These are phyloP conservation scores for Heterobasidion annosum DNA, from an alignment of 1,284 basidiomycete species.

Conservation along the genomic window DNA sequence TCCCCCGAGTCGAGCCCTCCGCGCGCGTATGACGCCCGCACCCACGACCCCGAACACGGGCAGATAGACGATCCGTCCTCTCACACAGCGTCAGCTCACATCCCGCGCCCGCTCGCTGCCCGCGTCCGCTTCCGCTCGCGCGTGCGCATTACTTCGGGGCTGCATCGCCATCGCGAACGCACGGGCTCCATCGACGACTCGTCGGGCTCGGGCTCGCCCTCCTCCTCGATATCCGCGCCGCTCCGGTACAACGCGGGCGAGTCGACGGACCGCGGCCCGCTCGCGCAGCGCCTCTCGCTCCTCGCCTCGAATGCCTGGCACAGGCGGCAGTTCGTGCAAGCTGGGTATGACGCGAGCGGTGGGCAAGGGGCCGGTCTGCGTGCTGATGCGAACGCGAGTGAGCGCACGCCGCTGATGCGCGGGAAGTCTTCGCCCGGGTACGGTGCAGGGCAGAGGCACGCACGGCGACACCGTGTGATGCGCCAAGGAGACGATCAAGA, in stretches of 20 bases:
- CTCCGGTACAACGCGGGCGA: slow-evolving; percentile 48
- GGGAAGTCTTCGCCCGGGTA: not conserved
- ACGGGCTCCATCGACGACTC: slow-evolving; percentile 22
- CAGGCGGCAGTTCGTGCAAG: slow-evolving; percentile 10
- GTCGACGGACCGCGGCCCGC: slow-evolving; percentile 43
- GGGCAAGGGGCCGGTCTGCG: not conserved
- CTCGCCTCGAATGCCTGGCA: slow-evolving; percentile 18
- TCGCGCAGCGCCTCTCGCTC: slow-evolving; percentile 43
- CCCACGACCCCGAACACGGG: slow-evolving; percentile 5
- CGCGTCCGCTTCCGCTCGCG: slow-evolving; percentile 47
- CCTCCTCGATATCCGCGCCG: slow-evolving; percentile 67
- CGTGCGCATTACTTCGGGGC: slow-evolving; percentile 44
- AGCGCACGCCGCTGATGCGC: slow-evolving; percentile 3
- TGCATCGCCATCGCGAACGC: slow-evolving; percentile 14
- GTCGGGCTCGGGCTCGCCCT: slow-evolving; percentile 49
- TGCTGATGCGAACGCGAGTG: not conserved
- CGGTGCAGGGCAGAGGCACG: not conserved
- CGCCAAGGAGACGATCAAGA: slow-evolving; percentile 1
- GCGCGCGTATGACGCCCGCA: not conserved
- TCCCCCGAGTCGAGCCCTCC: not conserved
- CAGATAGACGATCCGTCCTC: not conserved
- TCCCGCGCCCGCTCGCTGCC: slow-evolving; percentile 29
- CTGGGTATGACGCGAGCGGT: not conserved
- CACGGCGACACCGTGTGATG: not conserved
- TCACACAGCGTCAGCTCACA: not conserved